Evolutionary conservation across 2,329 filamentous ascomycete species (phyloP), one percentile per base, ranked within the genome.

Genomic region (Colletotrichum sp.): DNA sequence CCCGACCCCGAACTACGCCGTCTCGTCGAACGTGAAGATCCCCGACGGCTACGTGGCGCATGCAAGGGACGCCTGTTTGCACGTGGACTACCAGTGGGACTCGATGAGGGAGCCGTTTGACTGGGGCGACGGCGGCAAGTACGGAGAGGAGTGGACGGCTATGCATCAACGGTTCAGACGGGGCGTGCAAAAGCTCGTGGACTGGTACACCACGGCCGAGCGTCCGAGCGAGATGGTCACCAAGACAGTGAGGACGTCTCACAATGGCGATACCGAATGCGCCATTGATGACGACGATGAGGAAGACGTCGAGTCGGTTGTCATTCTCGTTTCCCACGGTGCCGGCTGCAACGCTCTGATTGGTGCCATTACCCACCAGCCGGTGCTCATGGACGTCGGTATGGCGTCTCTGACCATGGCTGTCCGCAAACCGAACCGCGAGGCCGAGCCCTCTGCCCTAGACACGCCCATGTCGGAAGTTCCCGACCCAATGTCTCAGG

Each of bases 281-380:
- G 66, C 65, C 10, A 76, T 71, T 61, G 68, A 87, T 15, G 86
- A 89, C 2, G 88, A 90, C 3, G 89, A 91, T 1, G 91, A 94
- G 16, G 91, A 93, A 26, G 89, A 92, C 38, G 89, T 91, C 2
- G 94, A 98, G 79, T 91, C 96, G 2, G 93, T 98, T 2, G 87
- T 99, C 18, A 89, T 99, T 55, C 86, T 99, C 9, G 94, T 99
- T 26, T 98, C 97, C 0, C 97, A 99, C 82, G 96, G 96, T 28
- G 97, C 97, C 16, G 97, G 97, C 52, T 98, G 96, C 85, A 99
- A 99, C 85, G 97, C 97, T 4, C 86, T 99, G 60, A 96, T 99
- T 77, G 96, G 96, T 15, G 96, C 96, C 30, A 91, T 99, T 78
- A 97, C 96, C 1, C 94, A 96, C 76, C 94, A 98, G 80, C 96